Evolutionary conservation across 2,329 filamentous ascomycete species (phyloP).

Genomic region (Apiospora phragmitis): DNA sequence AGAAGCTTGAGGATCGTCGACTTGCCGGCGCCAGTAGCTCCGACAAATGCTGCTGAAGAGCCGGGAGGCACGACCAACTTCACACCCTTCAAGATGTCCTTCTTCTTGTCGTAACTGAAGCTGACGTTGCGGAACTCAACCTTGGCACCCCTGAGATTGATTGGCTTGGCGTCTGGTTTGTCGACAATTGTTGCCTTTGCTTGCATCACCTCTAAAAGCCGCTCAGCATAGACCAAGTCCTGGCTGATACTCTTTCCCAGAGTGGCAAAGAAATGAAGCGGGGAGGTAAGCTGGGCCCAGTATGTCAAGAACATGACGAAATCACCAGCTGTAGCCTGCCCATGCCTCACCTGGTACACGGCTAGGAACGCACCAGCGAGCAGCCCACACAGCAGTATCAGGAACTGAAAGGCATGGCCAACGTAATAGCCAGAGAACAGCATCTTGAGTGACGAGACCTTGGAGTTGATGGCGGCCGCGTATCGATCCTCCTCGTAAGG

Average conservation of each 20-base stretch:
- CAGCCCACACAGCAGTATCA: slow-evolving; percentile 70
- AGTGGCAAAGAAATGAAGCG: slow-evolving; percentile 67
- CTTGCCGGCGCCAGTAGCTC: slow-evolving; percentile 57
- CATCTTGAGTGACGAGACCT: slow-evolving; percentile 37
- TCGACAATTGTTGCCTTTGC: slow-evolving; percentile 57
- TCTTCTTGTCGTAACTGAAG: slow-evolving; percentile 62
- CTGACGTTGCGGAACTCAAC: slow-evolving; percentile 56
- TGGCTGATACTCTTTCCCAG: slow-evolving; percentile 57
- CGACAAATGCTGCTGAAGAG: slow-evolving; percentile 60
- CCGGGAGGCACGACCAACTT: slow-evolving; percentile 52
- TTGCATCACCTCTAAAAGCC: slow-evolving; percentile 58
- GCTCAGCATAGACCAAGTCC: slow-evolving; percentile 58
- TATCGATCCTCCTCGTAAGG: slow-evolving; percentile 57
- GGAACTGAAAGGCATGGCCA: slow-evolving; percentile 56
- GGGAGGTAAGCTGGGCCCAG: slow-evolving; percentile 71
- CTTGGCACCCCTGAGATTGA: slow-evolving; percentile 52
- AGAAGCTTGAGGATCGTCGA: slow-evolving; percentile 51
- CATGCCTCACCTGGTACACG: slow-evolving; percentile 66
- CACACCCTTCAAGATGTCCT: slow-evolving; percentile 56
- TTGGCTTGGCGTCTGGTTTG: slow-evolving; percentile 48
- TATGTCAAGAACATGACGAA: slow-evolving; percentile 74
- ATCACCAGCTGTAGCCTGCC: slow-evolving; percentile 61
- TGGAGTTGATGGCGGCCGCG: slow-evolving; percentile 47
- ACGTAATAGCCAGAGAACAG: slow-evolving; percentile 47
- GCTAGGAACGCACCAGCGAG: slow-evolving; percentile 62